phyloP scores from a whole-genome alignment of 2,329 filamentous ascomycete species.

The Sporothrix luriei region DNA sequence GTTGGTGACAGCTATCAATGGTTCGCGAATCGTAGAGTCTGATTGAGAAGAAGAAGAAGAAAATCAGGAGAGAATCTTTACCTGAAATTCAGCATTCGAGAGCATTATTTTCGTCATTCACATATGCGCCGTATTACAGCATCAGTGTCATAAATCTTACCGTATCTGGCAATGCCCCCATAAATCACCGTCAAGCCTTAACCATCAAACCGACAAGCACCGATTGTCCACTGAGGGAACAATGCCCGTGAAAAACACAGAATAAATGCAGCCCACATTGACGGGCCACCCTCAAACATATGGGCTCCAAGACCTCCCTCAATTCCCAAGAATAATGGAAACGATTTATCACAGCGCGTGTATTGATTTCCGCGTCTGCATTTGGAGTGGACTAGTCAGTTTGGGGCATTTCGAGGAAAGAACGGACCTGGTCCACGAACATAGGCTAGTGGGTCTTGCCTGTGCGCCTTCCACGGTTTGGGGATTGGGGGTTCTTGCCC shows the following conservation, averaged over 20 bases:
- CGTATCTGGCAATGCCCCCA: neutral
- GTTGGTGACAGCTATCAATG: neutral
- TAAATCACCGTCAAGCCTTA: constrained; percentile 37
- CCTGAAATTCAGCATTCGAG: no score
- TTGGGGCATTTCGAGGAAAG: neutral
- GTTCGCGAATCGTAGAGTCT: neutral
- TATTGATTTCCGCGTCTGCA: constrained; percentile 22
- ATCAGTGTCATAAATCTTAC: neutral
- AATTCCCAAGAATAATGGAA: neutral
- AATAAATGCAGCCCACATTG: neutral
- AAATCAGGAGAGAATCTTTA: no score
- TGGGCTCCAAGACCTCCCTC: neutral
- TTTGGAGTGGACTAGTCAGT: neutral
- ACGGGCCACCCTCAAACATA: neutral
- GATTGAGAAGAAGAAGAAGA: neutral
- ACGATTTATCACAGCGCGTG: constrained; percentile 25
- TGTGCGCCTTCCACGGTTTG: neutral
- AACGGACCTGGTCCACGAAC: neutral
- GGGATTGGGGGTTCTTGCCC: constrained; percentile 24
- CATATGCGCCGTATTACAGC: neutral
- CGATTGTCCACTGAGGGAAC: constrained; percentile 18
- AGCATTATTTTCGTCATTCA: no score
- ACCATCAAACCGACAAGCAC: constrained; percentile 17
- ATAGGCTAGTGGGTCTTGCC: neutral
- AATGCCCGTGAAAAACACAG: neutral